phyloP scores from a whole-genome alignment of 1,284 basidiomycete genomes.

The Sporisorium scitamineum region DNA sequence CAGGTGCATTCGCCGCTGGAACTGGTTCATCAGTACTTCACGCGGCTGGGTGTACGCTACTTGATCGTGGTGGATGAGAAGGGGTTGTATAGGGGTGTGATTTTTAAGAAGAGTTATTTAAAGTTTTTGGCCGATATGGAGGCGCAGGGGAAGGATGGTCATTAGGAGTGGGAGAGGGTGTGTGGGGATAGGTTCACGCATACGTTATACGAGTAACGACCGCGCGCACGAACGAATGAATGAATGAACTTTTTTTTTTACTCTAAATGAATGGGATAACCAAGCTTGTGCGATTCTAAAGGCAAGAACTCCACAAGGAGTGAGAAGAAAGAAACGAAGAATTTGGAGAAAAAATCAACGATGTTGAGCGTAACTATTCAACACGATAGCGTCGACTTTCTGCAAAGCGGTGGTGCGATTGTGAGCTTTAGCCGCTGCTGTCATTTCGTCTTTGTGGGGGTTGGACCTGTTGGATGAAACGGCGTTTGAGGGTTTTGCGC shows the following conservation, averaged over 20 bases:
- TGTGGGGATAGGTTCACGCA: too few relatives aligned
- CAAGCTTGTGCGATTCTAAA: not conserved
- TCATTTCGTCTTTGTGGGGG: not conserved
- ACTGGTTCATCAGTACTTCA: conserved; percentile 79
- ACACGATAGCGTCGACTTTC: conserved; percentile 28
- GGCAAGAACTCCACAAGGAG: not conserved
- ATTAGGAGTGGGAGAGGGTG: too few relatives aligned
- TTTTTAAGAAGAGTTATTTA: conserved; percentile 83
- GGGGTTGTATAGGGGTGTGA: conserved; percentile 86
- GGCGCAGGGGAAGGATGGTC: conserved; percentile 6
- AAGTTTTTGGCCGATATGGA: conserved; percentile 50
- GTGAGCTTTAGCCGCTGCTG: conserved; percentile 13
- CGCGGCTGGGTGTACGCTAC: conserved; percentile 57
- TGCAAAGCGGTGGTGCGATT: conserved; percentile 20
- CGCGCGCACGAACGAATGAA: not conserved
- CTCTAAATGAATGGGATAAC: too few relatives aligned
- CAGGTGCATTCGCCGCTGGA: conserved; percentile 86
- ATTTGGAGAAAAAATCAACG: not conserved
- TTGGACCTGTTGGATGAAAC: conserved; percentile 27
- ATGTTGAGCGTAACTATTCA: conserved; percentile 22
- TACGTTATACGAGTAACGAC: not conserved
- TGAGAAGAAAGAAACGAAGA: not conserved
- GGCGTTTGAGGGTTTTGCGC: conserved; percentile 22
- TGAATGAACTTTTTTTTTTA: not conserved
- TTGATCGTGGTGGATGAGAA: conserved; percentile 81